phyloP scores from a whole-genome alignment of 495 filamentous ascomycete genomes.

The Mycothermus thermophilus region DNA sequence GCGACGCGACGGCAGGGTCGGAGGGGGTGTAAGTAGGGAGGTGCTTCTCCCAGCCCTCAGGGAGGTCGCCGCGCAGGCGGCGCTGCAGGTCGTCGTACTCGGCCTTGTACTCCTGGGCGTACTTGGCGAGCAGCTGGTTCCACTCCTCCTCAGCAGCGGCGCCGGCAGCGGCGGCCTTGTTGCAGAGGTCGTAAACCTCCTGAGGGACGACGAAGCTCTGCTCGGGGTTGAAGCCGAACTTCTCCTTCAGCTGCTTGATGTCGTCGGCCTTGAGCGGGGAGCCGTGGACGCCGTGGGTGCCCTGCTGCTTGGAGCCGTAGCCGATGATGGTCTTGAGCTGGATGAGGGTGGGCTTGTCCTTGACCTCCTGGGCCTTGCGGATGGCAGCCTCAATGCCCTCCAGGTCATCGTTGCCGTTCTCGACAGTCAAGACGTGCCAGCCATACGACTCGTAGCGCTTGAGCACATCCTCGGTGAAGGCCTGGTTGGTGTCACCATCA shows the following conservation, averaged over 20 bases:
- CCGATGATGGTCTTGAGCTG: conserved; percentile 97
- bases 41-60: conserved; percentile 92
- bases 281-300: conserved; percentile 91
- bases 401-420: conserved; percentile 83
- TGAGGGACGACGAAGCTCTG: conserved; percentile 89
- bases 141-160: conserved; percentile 89
- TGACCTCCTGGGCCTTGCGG: conserved; percentile 69
- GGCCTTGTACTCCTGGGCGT: conserved; percentile 57
- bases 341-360: conserved; percentile 92
- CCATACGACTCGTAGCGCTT: conserved; percentile 96
- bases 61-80: conserved; percentile 69
- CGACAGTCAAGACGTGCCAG: conserved; percentile 82
- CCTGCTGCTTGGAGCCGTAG: conserved; percentile 85
- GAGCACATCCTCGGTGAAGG: conserved; percentile 94
- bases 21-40: conserved; percentile 83
- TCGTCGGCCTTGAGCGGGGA: conserved; percentile 90
- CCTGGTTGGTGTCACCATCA: conserved; percentile 86
- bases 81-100: conserved; percentile 70
- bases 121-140: conserved; percentile 86
- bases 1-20: conserved; percentile 73
- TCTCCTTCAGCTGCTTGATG: conserved; percentile 75
- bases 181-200: conserved; percentile 84
- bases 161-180: conserved; percentile 66
- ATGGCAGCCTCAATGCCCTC: conserved; percentile 81
- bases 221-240: conserved; percentile 92